Conservation (phyloP, 2,329 filamentous ascomycete genomes). For the Fonsecaea pedrosoi region DNA sequence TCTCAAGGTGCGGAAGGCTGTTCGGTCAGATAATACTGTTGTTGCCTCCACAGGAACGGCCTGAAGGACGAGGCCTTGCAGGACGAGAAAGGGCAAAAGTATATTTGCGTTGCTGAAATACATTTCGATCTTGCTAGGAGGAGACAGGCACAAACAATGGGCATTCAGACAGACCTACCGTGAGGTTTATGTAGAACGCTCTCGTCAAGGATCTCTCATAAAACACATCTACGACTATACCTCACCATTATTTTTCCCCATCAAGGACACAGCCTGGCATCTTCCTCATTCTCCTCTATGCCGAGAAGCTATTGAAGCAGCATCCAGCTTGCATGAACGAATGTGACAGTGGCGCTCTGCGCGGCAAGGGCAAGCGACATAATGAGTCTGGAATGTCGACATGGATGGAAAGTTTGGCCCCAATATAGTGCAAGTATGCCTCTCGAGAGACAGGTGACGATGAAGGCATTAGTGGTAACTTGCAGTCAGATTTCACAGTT, state of each 20-base stretch:
- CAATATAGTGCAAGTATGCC: conserved; percentile 2
- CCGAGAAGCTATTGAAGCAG: background rate
- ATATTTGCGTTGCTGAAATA: background rate
- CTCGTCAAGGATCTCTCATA: background rate
- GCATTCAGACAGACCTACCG: background rate
- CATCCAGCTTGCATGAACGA: background rate
- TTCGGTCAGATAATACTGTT: background rate
- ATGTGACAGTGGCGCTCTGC: conserved; percentile 13
- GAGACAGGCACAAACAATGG: background rate
- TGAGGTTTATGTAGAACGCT: background rate
- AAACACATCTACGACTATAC: background rate
- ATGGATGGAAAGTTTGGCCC: conserved; percentile 3
- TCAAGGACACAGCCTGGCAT: background rate
- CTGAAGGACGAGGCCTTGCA: background rate
- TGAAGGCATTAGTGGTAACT: background rate
- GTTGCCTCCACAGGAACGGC: background rate
- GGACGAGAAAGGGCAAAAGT: background rate
- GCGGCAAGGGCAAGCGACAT: conserved; percentile 3
- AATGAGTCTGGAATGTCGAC: conserved; percentile 1
- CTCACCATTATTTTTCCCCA: background rate
- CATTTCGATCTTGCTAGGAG: background rate
- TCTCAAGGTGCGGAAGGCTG: background rate
- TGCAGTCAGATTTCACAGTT: background rate
- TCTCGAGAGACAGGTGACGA: background rate
- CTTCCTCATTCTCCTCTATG: background rate